Base-by-base conservation (phyloP, 208 protist species). In the Crithidia thermophila region DNA sequence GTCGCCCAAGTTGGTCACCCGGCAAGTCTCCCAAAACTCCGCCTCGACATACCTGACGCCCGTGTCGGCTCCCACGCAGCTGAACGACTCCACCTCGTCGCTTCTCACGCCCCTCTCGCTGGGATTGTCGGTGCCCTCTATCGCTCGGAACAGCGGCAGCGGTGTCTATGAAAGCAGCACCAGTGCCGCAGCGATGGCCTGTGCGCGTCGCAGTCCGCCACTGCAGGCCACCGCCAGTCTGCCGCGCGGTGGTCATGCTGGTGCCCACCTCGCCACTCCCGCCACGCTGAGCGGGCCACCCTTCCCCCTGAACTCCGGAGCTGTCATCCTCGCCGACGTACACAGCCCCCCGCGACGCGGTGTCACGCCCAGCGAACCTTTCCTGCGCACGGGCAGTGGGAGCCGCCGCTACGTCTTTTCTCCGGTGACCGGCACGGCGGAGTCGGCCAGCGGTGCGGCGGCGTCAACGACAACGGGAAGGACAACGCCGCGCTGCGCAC, bases 381-480 rank as follows among this genome's bases (percentile, higher is more conserved):
- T 23, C 57, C 55, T 8, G 0, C 30, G 65, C 30, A 23, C 25
- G 9, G 40, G 65, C 34, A 28, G n/a, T 23, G 45, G 58, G 33
- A 30, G 40, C 10, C 10, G 20, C n/a, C 14, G 28, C 37, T 67
- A 56, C 36, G 43, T 57, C 1, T 63, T 57, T n/a, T 61, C 69
- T 2, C 62, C 52, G 8, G 1, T 56, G 11, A 72, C 58, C 23
- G 63, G 50, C 16, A 55, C 69, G 1, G 43, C 45, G 30, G 43
- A 37, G 2, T 28, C 47, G 36, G 47, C 49, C 2, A 74, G 36
- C 42, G 57, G 43, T 9, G 18, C 25, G n/a, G 23, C 39, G 27
- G 33, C 49, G 33, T 36, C 28, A 30, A 4, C 33, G 34, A 46
- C 27, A 16, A 11, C 37, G 37, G 6, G 3, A 8, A 31, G 40